phyloP scores from a whole-genome alignment of 805 yeast species.

The Priceomyces haplophilus region DNA sequence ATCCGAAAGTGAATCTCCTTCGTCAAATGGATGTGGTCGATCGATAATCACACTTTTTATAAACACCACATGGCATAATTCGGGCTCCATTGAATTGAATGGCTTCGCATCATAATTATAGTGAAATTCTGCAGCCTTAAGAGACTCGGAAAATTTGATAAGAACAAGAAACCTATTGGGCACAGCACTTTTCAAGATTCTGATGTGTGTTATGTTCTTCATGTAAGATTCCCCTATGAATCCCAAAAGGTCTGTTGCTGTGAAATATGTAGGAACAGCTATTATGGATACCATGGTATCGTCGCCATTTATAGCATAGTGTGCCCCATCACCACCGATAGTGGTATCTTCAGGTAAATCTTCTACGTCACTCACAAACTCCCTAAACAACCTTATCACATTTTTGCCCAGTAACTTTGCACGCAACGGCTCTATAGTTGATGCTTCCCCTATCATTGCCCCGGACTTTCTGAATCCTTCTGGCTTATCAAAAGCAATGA shows the following conservation, averaged over 20 bases:
- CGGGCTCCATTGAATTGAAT: slow-evolving; percentile 88
- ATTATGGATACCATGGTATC: slow-evolving; percentile 71
- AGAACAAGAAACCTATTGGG: slow-evolving; percentile 73
- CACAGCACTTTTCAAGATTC: slow-evolving; percentile 64
- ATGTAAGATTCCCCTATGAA: slow-evolving; percentile 66
- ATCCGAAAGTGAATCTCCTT: slow-evolving; percentile 2
- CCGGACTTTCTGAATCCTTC: slow-evolving; percentile 10
- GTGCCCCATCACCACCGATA: slow-evolving; percentile 8
- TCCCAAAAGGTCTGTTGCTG: slow-evolving; percentile 79
- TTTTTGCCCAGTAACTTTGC: slow-evolving; percentile 74
- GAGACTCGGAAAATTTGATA: slow-evolving; percentile 62
- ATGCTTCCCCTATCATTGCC: slow-evolving; percentile 18
- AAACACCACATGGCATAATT: slow-evolving; percentile 71
- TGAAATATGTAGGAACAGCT: slow-evolving; percentile 85
- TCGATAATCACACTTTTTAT: slow-evolving; percentile 57
- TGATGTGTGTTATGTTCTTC: slow-evolving; percentile 60
- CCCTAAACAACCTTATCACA: slow-evolving; percentile 62
- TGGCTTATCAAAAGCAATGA: slow-evolving; percentile 23
- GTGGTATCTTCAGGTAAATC: background rate
- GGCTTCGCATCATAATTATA: slow-evolving; percentile 64
- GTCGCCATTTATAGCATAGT: slow-evolving; percentile 37
- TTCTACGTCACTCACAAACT: slow-evolving; percentile 31
- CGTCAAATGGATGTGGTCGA: slow-evolving; percentile 2
- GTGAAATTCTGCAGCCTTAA: slow-evolving; percentile 62
- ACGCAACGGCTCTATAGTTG: slow-evolving; percentile 44